phyloP scores from a whole-genome alignment of 2,329 filamentous ascomycete species.

The Exophiala mesophila region DNA sequence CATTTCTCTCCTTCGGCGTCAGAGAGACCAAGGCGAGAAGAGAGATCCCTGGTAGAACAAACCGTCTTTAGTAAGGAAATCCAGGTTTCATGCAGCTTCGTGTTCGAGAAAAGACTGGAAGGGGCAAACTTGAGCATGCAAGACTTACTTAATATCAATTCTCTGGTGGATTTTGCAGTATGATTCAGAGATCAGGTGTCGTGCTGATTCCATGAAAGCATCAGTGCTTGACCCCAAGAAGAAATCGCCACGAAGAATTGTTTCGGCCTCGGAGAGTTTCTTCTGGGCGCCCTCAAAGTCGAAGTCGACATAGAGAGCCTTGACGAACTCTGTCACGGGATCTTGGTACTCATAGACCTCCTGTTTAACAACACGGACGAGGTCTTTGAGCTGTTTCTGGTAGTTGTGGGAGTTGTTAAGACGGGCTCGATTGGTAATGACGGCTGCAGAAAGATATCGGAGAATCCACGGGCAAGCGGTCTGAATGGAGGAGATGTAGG shows the following conservation, averaged over 20 bases:
- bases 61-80: no score
- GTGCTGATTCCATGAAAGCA: conserved; percentile 84
- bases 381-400: conserved; percentile 98
- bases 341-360: conserved; percentile 97
- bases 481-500: conserved; percentile 99
- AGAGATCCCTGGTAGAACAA: conserved; percentile 72
- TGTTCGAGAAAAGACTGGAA: neutral
- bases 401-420: conserved; percentile 77
- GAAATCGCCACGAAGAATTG: conserved; percentile 89
- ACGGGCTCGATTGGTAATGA: conserved; percentile 86
- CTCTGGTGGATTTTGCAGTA: conserved; percentile 99
- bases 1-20: conserved; percentile 98
- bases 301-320: conserved; percentile 92
- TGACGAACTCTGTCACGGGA: conserved; percentile 92
- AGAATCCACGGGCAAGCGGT: conserved; percentile 95
- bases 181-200: conserved; percentile 95
- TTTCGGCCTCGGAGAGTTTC: conserved; percentile 79
- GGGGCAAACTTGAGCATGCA: neutral
- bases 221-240: conserved; percentile 84
- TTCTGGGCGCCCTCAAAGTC: conserved; percentile 95
- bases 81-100: neutral
- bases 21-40: conserved; percentile 81
- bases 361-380: conserved; percentile 91
- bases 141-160: conserved; percentile 81
- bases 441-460: conserved; percentile 86